phyloP scores from a whole-genome alignment of 2,329 filamentous ascomycete species.

The Periconia macrospinosa region DNA sequence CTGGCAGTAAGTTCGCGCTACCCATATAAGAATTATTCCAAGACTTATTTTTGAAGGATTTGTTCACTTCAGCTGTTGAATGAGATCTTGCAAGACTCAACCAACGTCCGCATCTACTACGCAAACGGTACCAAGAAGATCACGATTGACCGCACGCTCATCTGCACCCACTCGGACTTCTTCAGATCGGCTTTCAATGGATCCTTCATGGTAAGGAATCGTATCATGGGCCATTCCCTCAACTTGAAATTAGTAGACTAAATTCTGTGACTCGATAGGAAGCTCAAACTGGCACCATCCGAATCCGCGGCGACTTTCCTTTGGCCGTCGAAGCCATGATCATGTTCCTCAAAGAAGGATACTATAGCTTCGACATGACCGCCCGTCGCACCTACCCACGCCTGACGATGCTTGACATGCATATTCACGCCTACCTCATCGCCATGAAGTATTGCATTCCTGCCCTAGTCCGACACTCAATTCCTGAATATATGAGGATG shows the following conservation, averaged over 20 bases:
- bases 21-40: neutral
- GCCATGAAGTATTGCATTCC: slow-evolving; percentile 23
- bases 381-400: slow-evolving; percentile 10
- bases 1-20: neutral
- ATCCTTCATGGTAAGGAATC: neutral
- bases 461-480: slow-evolving; percentile 11
- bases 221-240: neutral
- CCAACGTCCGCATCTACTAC: neutral
- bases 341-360: slow-evolving; percentile 19
- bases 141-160: neutral
- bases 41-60: neutral
- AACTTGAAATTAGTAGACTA: neutral
- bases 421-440: slow-evolving; percentile 27
- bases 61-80: neutral
- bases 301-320: slow-evolving; percentile 1
- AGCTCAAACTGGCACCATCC: neutral
- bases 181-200: neutral
- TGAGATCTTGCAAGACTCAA: neutral
- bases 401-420: slow-evolving; percentile 25
- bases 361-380: slow-evolving; percentile 19
- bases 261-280: neutral
- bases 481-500: slow-evolving; percentile 14
- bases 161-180: slow-evolving; percentile 9
- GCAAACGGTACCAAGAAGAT: neutral
- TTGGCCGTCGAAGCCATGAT: slow-evolving; percentile 2